Conservation (phyloP, 192 early-diverging fungal species). For the Coemansia sp. region DNA sequence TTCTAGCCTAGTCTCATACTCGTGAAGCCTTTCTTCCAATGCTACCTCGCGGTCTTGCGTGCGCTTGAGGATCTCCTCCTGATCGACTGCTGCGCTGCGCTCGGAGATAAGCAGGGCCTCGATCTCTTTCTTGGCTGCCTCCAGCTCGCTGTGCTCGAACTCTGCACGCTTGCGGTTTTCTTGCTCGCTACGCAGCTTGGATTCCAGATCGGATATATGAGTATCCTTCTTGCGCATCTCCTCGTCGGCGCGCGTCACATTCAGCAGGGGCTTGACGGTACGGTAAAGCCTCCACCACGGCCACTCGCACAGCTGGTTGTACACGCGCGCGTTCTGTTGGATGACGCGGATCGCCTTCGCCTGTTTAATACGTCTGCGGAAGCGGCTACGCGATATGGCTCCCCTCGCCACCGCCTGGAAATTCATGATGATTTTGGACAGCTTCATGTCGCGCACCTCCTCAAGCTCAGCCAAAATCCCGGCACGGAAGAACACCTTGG, state of each 20-base stretch:
- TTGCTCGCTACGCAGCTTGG: slow-evolving; percentile 62
- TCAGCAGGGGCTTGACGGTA: slow-evolving; percentile 87
- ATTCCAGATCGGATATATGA: slow-evolving; percentile 71
- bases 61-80: slow-evolving; percentile 81
- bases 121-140: slow-evolving; percentile 68
- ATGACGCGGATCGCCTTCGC: slow-evolving; percentile 90
- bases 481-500: slow-evolving; percentile 96
- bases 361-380: slow-evolving; percentile 71
- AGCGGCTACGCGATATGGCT: slow-evolving; percentile 72
- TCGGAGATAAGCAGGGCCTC: slow-evolving; percentile 75
- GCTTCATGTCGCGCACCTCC: slow-evolving; percentile 82
- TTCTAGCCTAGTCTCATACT: slow-evolving; percentile 65
- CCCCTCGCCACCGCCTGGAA: slow-evolving; percentile 91
- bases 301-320: slow-evolving; percentile 89
- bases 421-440: slow-evolving; percentile 79
- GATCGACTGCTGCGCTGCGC: slow-evolving; percentile 74
- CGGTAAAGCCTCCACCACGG: slow-evolving; percentile 96
- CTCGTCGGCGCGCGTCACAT: slow-evolving; percentile 79
- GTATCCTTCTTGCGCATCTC: slow-evolving; percentile 77
- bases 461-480: slow-evolving; percentile 95
- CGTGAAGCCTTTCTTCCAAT: slow-evolving; percentile 65
- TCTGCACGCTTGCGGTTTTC: slow-evolving; percentile 66
- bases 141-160: slow-evolving; percentile 60
- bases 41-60: slow-evolving; percentile 74
- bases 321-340: slow-evolving; percentile 91